Percentiles rank a stretch among this genome's conserved stretches.
Conservation (phyloP, 2,329 filamentous ascomycete species). For the Ampelomyces quisqualis region DNA sequence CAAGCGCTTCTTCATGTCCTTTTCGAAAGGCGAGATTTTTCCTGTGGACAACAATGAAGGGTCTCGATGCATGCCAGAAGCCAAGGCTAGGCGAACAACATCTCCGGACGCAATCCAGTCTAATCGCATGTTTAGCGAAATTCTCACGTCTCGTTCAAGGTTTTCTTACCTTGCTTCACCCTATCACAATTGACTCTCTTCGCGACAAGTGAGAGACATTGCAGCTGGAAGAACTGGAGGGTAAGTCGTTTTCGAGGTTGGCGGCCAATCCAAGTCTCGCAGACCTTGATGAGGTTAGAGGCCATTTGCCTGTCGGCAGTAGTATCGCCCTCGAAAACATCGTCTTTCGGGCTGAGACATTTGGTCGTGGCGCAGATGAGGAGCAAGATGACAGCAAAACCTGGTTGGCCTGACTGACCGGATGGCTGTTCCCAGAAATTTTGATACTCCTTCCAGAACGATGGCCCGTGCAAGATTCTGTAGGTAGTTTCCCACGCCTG, state of each 20-base stretch:
- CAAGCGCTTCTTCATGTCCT: slow-evolving; percentile 57
- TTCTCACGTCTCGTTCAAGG: not conserved
- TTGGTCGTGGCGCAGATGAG: slow-evolving; percentile 45
- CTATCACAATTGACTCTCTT: slow-evolving; percentile 55
- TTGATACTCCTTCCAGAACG: slow-evolving; percentile 54
- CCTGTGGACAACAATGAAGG: slow-evolving; percentile 41
- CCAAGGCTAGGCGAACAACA: slow-evolving; percentile 55
- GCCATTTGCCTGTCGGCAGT: slow-evolving; percentile 45
- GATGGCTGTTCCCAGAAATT: slow-evolving; percentile 47
- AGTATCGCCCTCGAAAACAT: slow-evolving; percentile 48
- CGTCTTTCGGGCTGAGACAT: slow-evolving; percentile 36
- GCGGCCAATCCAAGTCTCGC: slow-evolving; percentile 46
- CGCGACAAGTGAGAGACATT: slow-evolving; percentile 54
- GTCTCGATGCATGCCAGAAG: slow-evolving; percentile 56
- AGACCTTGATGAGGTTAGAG: slow-evolving; percentile 41
- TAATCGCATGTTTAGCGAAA: not conserved
- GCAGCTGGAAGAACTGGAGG: slow-evolving; percentile 53
- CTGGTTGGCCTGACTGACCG: slow-evolving; percentile 23
- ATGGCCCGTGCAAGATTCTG: slow-evolving; percentile 56
- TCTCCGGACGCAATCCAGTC: slow-evolving; percentile 55
- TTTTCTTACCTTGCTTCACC: slow-evolving; percentile 46
- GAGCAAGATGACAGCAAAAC: slow-evolving; percentile 46
- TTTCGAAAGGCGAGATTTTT: slow-evolving; percentile 46
- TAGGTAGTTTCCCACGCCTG: slow-evolving; percentile 53
- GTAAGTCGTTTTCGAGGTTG: slow-evolving; percentile 57